Percentiles rank a stretch among this genome's conserved stretches.
These are phyloP conservation scores for Fusarium secorum DNA, from an alignment of 2,329 filamentous ascomycete species.

Conservation along the genomic window DNA sequence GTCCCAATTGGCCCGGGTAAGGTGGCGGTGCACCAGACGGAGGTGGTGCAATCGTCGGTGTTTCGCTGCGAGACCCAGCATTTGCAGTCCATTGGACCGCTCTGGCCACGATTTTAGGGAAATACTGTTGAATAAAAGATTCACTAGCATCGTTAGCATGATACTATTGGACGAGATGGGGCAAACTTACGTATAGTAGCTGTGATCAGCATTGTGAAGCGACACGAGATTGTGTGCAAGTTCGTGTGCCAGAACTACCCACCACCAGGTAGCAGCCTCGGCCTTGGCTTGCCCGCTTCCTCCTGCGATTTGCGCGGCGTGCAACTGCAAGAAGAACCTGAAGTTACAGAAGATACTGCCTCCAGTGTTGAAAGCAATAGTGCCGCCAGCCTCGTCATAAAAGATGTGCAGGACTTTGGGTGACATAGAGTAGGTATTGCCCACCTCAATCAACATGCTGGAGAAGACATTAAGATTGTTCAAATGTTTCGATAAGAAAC, in stretches of 20 bases:
- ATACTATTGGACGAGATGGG: not conserved
- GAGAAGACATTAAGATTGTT: constrained; percentile 74
- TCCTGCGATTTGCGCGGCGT: constrained; percentile 60
- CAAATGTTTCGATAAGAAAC: constrained; percentile 69
- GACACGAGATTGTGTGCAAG: constrained; percentile 90
- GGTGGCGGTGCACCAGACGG: constrained; percentile 37
- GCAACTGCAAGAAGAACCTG: constrained; percentile 83
- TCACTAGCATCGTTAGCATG: constrained; percentile 59
- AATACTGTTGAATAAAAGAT: constrained; percentile 80
- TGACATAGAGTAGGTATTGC: constrained; percentile 75
- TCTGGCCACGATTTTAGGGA: constrained; percentile 71
- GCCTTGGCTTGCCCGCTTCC: constrained; percentile 57
- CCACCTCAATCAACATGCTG: constrained; percentile 71
- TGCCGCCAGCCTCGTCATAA: constrained; percentile 78
- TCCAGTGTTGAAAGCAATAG: constrained; percentile 90
- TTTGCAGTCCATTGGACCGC: constrained; percentile 50
- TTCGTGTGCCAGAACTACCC: constrained; percentile 94
- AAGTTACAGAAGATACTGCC: constrained; percentile 95
- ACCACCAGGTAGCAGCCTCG: constrained; percentile 87
- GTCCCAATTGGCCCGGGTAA: constrained; percentile 5
- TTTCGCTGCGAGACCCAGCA: constrained; percentile 2
- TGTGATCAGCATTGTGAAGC: constrained; percentile 80
- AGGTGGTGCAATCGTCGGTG: constrained; percentile 16
- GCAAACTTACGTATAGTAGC: constrained; percentile 75
- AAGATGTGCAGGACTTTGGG: constrained; percentile 81